A percentile compares a stretch with the other conserved stretches of the same genome.
These are phyloP conservation scores for Quercus engelmannii DNA, from an alignment of 306 rosid species.

Conservation along the genomic window DNA sequence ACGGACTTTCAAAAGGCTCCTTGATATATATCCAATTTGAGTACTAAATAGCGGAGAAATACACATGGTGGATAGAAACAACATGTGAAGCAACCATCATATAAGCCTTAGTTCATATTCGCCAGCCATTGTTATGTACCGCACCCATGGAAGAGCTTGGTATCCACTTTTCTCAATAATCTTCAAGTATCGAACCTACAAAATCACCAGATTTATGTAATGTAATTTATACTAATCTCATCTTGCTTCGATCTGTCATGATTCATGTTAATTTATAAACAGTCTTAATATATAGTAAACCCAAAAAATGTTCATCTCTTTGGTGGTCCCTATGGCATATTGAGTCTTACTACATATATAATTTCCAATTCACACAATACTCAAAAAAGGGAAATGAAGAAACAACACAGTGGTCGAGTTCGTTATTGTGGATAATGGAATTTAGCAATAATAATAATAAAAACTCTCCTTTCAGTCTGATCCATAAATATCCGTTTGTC, in stretches of 20 bases:
- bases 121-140: slow-evolving; percentile 99
- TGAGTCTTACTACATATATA: background rate
- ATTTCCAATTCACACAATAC: background rate
- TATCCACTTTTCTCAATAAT: slow-evolving; percentile 94
- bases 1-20: slow-evolving; percentile 14
- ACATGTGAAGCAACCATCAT: slow-evolving; percentile 32
- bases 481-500: background rate
- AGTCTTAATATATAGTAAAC: background rate
- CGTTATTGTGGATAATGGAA: background rate
- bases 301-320: background rate
- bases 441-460: background rate
- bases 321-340: background rate
- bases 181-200: slow-evolving; percentile 91
- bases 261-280: background rate
- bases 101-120: slow-evolving; percentile 92
- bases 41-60: slow-evolving; percentile 19
- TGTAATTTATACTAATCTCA: background rate
- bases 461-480: background rate
- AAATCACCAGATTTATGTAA: slow-evolving; percentile 20
- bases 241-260: slow-evolving; percentile 12
- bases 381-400: background rate
- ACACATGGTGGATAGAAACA: slow-evolving; percentile 25
- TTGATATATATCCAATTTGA: slow-evolving; percentile 22
- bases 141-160: slow-evolving; percentile 99
- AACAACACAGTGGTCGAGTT: background rate